Base-by-base conservation (phyloP, 352 stramenopile genomes). In the Blastocystis sp. region DNA sequence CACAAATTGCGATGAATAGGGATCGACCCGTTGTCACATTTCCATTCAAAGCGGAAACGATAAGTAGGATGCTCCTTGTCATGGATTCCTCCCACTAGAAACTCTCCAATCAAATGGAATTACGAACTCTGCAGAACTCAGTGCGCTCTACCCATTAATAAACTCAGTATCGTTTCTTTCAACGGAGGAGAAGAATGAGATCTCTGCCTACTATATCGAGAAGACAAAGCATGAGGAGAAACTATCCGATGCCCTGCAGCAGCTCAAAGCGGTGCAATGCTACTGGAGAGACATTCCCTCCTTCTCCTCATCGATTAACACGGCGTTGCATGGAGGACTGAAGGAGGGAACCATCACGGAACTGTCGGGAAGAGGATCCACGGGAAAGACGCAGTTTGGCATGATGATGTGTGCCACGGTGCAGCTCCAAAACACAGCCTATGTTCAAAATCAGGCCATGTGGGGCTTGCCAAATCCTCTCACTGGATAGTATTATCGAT, bases 311-410 rank as follows among this genome's bases (percentile, higher is more conserved):
- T 23, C 19, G 71, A 64, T 81, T 28, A 53, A 81, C 48, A 21
- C 9, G 7, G 10, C 66, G 2, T 23, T 81, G 17, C 40, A 34
- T 1, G 71, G 71, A 21, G 71, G 71, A 19, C 23, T 81, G 11
- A 81, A 81, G 40, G 64, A 53, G 9, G 45, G 45, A 64, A 81
- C 71, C 0, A 40, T 81, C n/a, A 81, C 71, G 3, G 71, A 81
- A 28, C 28, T 81, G 17, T 81, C 40, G 38, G 71, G 71, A 66
- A 53, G 71, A 81, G 71, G 71, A 34, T 21, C 71, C 9, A 81
- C 71, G n/a, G 71, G 71, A 28, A 81, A 81, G 48, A 81, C 71
- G 28, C 71, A 81, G 28, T 48, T 81, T n/a, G n/a, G 43, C 59
- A 81, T 81, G 41, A 45, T 60, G 7, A 17, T 65, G 19, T 81